Evolutionary conservation across 805 yeast genomes (phyloP).

Genomic region (Monosporozyma aerobia): DNA sequence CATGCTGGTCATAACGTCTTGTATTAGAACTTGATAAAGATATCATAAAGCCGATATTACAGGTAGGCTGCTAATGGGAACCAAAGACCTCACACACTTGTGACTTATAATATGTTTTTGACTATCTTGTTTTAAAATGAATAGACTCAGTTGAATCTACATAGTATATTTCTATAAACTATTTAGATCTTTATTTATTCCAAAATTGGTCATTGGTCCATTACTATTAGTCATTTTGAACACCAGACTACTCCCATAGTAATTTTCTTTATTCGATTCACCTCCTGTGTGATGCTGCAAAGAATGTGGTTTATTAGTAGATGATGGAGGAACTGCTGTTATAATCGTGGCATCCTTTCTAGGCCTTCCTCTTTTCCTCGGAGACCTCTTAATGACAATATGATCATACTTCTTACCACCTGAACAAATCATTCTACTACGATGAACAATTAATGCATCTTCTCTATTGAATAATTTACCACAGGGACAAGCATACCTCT

Average conservation of each 20-base stretch:
- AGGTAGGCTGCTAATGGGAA: not conserved
- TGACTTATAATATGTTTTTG: not conserved
- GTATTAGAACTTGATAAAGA: no score
- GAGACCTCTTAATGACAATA: slow-evolving; percentile 24
- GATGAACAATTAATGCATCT: slow-evolving; percentile 80
- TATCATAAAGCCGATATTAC: no score
- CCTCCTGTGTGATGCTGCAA: not conserved
- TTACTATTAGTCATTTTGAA: not conserved
- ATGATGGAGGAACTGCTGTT: not conserved
- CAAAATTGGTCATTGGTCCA: not conserved
- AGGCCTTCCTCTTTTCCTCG: slow-evolving; percentile 24
- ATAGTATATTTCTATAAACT: not conserved
- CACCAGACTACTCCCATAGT: not conserved
- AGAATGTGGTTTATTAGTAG: not conserved
- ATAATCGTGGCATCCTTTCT: slow-evolving; percentile 9
- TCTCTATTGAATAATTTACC: slow-evolving; percentile 89
- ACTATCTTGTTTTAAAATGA: not conserved
- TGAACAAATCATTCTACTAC: slow-evolving; percentile 67
- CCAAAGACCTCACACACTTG: not conserved
- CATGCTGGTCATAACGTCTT: no score
- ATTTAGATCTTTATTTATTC: not conserved
- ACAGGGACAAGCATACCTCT: slow-evolving; percentile 71
- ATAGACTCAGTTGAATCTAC: not conserved
- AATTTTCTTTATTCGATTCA: not conserved
- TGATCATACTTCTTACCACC: slow-evolving; percentile 45